Evolutionary conservation across 2,329 filamentous ascomycete species (phyloP), one percentile per base, ranked within the genome.

Genomic region (Alternaria postmessia): DNA sequence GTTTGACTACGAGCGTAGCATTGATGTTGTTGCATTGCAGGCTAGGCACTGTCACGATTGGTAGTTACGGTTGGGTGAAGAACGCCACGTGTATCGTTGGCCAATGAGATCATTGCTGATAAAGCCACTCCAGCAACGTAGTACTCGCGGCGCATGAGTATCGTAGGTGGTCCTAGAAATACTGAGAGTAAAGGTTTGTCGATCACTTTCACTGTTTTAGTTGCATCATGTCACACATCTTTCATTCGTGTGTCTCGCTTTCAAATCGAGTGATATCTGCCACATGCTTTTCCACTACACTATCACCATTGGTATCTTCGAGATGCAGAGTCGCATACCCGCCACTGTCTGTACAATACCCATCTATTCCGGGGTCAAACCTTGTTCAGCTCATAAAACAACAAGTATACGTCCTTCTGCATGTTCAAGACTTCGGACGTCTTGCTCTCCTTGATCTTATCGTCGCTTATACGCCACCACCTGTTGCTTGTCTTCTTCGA

Each of bases 391-490:
- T 98, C 94, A 79, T 99, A 99, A 78, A 99, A 99, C 52, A 99
- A 80, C 75, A 99, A 82, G 78, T 99, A 99, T 0, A 98, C 94
- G 79, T 99, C 95, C 71, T 90, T 90, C 80, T 97, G 93, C 93
- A 97, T 97, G 7, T 89, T 88, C 59, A 99, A 79, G 7, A 99
- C 93, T 69, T 99, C 95, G 55, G 86, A 88, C 6, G 94, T 98
- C 82, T 94, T 97, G 67, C 93, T 91, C 79, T 98, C 94, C 75
- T 94, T 95, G 71, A 98, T 88, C 79, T 96, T 97, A 67, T 99
- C 95, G 76, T 99, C 95, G 66, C 94, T 97, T 67, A 99, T 96
- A 36, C 95, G 88, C 95, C 95, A 99, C 95, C 95, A 99, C 41
- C 91, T 88, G 73, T 96, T 90, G 44, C 85, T 86, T 12, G 82